phyloP scores from a whole-genome alignment of 2,329 filamentous ascomycete genomes.

The Cytospora piceae region DNA sequence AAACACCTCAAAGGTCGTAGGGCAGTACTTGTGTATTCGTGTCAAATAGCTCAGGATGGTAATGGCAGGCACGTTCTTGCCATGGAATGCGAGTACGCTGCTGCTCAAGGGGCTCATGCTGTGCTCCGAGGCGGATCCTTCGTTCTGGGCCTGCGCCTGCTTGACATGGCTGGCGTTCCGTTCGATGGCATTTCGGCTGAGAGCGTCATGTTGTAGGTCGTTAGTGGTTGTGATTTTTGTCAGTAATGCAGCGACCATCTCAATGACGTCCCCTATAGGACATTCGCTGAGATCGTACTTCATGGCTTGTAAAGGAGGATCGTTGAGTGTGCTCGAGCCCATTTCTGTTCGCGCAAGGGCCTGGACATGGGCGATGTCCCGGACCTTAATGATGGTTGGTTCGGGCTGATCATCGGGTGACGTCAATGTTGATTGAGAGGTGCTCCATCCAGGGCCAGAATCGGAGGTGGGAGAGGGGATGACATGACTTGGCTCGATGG shows the following conservation, averaged over 20 bases:
- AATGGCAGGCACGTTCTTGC: constrained; percentile 96
- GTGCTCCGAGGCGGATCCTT: constrained; percentile 35
- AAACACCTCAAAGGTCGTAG: constrained; percentile 97
- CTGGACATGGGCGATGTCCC: constrained; percentile 88
- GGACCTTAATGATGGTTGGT: constrained; percentile 72
- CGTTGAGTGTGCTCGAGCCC: constrained; percentile 58
- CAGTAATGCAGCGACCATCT: constrained; percentile 95
- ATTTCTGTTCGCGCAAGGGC: constrained; percentile 81
- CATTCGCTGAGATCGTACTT: constrained; percentile 96
- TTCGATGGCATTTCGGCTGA: constrained; percentile 83
- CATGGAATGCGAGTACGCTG: constrained; percentile 90
- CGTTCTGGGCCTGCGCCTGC: constrained; percentile 47
- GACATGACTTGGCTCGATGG: constrained; percentile 30
- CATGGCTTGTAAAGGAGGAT: constrained; percentile 57
- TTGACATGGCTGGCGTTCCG: constrained; percentile 65
- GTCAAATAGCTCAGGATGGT: constrained; percentile 95
- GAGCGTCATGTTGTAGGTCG: constrained; percentile 87
- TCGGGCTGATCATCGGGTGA: constrained; percentile 43
- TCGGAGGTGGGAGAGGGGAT: constrained; percentile 45
- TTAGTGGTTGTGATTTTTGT: constrained; percentile 98
- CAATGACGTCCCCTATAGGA: constrained; percentile 96
- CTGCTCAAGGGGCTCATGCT: constrained; percentile 63
- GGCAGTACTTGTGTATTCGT: constrained; percentile 98
- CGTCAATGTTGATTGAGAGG: constrained; percentile 33
- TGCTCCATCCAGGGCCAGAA: constrained; percentile 34